Conservation (phyloP, 208 protist genomes). For the Acanthamoeba quina region DNA sequence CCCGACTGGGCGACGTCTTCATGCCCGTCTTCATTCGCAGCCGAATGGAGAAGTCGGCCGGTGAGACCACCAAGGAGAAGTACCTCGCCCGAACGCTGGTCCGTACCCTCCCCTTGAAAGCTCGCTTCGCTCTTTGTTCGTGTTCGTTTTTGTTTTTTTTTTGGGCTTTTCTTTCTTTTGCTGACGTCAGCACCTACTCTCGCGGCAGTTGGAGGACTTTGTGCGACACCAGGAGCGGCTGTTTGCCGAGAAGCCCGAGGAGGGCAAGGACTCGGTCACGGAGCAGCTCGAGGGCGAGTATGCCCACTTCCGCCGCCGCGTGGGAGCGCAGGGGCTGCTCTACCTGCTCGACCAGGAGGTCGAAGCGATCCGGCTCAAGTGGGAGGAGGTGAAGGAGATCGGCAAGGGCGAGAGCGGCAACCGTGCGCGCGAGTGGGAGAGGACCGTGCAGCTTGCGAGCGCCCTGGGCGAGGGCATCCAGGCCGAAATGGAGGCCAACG, state of each 20-base stretch:
- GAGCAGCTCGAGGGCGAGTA: neutral
- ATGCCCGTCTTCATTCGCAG: neutral
- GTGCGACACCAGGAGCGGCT: neutral
- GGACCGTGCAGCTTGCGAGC: neutral
- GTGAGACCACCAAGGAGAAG: neutral
- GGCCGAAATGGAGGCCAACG: neutral
- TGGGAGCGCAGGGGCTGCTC: neutral
- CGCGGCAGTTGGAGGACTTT: neutral
- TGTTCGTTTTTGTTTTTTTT: too few relatives aligned
- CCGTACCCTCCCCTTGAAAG: neutral
- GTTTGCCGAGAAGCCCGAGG: conserved; percentile 11
- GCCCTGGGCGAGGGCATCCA: neutral
- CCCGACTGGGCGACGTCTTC: neutral
- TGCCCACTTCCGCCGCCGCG: neutral
- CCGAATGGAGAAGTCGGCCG: neutral
- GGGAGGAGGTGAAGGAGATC: conserved; percentile 31
- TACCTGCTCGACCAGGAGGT: conserved; percentile 25
- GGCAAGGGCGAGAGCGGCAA: neutral
- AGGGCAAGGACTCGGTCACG: neutral
- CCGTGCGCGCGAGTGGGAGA: neutral
- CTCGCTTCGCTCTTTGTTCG: neutral
- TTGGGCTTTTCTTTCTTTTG: neutral
- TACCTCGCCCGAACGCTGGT: neutral
- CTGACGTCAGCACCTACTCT: neutral
- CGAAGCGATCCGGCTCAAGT: neutral